Base-by-base conservation (phyloP, 176 grass and related monocot genomes). In the Miscanthus lutarioriparius region DNA sequence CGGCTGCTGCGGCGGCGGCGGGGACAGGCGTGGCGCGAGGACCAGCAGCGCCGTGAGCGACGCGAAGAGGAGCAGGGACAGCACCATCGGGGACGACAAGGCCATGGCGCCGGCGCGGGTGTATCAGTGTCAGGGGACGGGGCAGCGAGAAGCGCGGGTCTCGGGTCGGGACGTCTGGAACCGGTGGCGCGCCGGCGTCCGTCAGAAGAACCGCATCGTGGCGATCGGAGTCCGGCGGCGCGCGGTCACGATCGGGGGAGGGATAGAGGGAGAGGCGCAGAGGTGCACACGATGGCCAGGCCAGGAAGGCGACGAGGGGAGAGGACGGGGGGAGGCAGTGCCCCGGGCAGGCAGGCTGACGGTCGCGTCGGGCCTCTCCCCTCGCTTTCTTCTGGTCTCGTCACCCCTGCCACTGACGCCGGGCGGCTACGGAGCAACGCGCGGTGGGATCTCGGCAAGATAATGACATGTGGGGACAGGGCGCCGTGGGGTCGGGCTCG, bases 21-120 rank as follows among this genome's bases (percentile, higher is more conserved):
- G 36, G 10, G 86, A 75, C 2, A 87, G 49, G 67, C 85, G 64
- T 1, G 85, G 87, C 1, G 64, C 90, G 2, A 94, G 45, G 13
- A 90, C 3, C 0, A 94, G 76, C 51, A 94, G 78, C 64, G 81
- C 80, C 13, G 92, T 58, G 17, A 91, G 84, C 4, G 90, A 87
- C 45, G 53, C 65, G 37, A 91, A 47, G 17, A 92, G 85, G 20
- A 91, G 79, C 25, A 92, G 32, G n/a, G 84, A 86, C 27, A 95
- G 37, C 53, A 90, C 68, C 72, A 88, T 43, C 35, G 90, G 90
- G 43, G 83, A 87, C 4, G 78, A 76, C 70, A 8, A 27, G 23
- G 41, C 70, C 80, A 88, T 88, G 72, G 68, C 27, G 68, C 74
- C 12, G 47, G 56, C 1, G 15, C 37, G 25, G 9, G 2, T 30